Percentiles rank a stretch among this genome's conserved stretches.
These are phyloP conservation scores for Saturnispora silvae DNA, from an alignment of 805 yeast species.

Conservation along the genomic window DNA sequence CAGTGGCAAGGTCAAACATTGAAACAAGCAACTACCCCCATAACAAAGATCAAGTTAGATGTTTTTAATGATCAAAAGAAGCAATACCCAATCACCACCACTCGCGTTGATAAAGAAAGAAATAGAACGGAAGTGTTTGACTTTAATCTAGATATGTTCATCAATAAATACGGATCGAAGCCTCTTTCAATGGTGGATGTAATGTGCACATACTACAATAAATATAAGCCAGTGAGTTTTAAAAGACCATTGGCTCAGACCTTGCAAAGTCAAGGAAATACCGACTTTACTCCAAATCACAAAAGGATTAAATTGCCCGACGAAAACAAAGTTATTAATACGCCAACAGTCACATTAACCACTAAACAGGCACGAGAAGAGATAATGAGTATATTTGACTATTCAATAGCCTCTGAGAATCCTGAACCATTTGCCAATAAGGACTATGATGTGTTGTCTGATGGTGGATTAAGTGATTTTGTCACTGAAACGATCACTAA, in stretches of 20 bases:
- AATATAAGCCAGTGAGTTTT: slow-evolving; percentile 3
- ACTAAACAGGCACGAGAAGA: slow-evolving; percentile 70
- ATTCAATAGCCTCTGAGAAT: slow-evolving; percentile 22
- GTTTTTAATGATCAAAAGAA: slow-evolving; percentile 30
- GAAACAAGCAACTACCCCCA: slow-evolving; percentile 26
- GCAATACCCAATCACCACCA: slow-evolving; percentile 36
- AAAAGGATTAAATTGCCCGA: slow-evolving; percentile 3
- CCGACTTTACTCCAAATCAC: slow-evolving; percentile 2
- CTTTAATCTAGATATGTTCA: slow-evolving; percentile 48
- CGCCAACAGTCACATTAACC: slow-evolving; percentile 73
- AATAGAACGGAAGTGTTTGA: slow-evolving; percentile 50
- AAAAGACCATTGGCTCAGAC: not conserved
- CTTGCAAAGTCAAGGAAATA: not conserved
- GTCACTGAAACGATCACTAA: slow-evolving; percentile 39
- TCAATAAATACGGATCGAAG: slow-evolving; percentile 30
- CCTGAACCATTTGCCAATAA: slow-evolving; percentile 1
- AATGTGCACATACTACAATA: slow-evolving; percentile 29
- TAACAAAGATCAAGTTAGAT: slow-evolving; percentile 13
- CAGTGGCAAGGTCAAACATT: slow-evolving; percentile 53
- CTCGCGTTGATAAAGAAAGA: slow-evolving; percentile 40
- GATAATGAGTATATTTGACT: slow-evolving; percentile 65
- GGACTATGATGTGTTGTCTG: slow-evolving; percentile 11
- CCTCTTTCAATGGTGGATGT: slow-evolving; percentile 37
- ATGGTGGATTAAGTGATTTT: slow-evolving; percentile 26
- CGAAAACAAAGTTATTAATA: slow-evolving; percentile 27